phyloP scores from a whole-genome alignment of 805 yeast species.

The Candida peoriensis region DNA sequence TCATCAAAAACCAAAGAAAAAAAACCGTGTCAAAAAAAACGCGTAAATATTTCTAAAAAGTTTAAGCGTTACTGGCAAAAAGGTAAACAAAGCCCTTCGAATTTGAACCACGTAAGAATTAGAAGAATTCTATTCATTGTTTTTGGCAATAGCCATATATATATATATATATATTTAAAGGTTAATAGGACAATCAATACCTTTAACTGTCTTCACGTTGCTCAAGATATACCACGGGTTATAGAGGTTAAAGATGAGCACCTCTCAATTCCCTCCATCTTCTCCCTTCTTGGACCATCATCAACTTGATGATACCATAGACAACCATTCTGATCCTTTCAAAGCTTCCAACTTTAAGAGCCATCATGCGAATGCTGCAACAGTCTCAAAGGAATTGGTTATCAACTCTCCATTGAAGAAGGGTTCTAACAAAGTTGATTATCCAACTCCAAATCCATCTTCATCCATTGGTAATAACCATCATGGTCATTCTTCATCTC shows the following conservation, averaged over 20 bases:
- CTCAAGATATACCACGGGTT: background rate
- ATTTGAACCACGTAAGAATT: background rate
- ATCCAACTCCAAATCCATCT: conserved; percentile 75
- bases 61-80: conserved; percentile 2
- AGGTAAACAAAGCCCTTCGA: conserved; percentile 11
- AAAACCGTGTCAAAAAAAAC: too few relatives aligned
- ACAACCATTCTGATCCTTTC: conserved; percentile 15
- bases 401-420: conserved; percentile 20
- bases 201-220: too few relatives aligned
- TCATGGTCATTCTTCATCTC: conserved; percentile 30
- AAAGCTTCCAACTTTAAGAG: conserved; percentile 9
- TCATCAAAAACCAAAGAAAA: too few relatives aligned
- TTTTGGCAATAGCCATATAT: too few relatives aligned
- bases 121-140: too few relatives aligned
- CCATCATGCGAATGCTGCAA: conserved; percentile 1
- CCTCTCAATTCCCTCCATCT: conserved; percentile 31
- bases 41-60: conserved; percentile 1
- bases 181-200: too few relatives aligned
- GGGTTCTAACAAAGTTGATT: conserved; percentile 27
- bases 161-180: too few relatives aligned
- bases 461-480: conserved; percentile 36
- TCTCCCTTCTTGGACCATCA: conserved; percentile 29
- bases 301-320: conserved; percentile 5
- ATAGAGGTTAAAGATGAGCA: conserved; percentile 3
- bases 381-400: conserved; percentile 13